Percentiles rank a stretch among this genome's conserved stretches.
Conservation (phyloP, 805 yeast species). For the Hyphopichia homilentoma region DNA sequence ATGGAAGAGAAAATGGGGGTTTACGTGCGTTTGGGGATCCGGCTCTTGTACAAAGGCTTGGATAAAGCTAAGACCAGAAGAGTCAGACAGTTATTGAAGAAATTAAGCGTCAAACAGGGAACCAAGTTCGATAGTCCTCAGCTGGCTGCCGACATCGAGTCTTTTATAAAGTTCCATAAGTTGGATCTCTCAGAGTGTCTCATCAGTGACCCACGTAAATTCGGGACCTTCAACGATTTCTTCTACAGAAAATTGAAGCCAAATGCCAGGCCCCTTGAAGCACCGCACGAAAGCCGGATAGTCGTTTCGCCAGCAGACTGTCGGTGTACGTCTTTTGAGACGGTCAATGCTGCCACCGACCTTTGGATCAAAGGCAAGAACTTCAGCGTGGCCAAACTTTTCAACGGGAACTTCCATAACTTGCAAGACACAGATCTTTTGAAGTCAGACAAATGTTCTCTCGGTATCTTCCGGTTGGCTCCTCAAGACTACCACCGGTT, state of each 20-base stretch:
- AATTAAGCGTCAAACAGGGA: conserved; percentile 78
- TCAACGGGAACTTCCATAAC: conserved; percentile 42
- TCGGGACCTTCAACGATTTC: conserved; percentile 79
- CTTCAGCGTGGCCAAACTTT: conserved; percentile 63
- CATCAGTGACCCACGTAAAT: conserved; percentile 44
- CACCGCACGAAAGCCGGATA: conserved; percentile 42
- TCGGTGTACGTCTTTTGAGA: conserved; percentile 66
- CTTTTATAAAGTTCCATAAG: conserved; percentile 81
- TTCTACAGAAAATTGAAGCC: conserved; percentile 77
- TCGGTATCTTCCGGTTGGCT: conserved; percentile 83
- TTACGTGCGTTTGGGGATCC: conserved; percentile 82
- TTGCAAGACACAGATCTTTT: conserved; percentile 37
- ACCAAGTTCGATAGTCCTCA: conserved; percentile 68
- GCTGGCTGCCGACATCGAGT: conserved; percentile 63
- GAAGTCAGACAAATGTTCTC: conserved; percentile 45
- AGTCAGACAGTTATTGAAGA: conserved; percentile 57
- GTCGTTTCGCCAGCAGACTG: conserved; percentile 85
- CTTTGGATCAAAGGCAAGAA: conserved; percentile 88
- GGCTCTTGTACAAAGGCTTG: conserved; percentile 76
- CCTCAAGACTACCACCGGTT: conserved; percentile 97
- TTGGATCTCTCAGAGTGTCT: conserved; percentile 70
- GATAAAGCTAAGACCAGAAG: conserved; percentile 56
- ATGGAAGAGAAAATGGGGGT: conserved; percentile 90
- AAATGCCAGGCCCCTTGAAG: conserved; percentile 69
- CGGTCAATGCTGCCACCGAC: conserved; percentile 57